These are phyloP conservation scores for Cystobasidium sp. DNA, from an alignment of 1,284 basidiomycete species.

Conservation along the genomic window DNA sequence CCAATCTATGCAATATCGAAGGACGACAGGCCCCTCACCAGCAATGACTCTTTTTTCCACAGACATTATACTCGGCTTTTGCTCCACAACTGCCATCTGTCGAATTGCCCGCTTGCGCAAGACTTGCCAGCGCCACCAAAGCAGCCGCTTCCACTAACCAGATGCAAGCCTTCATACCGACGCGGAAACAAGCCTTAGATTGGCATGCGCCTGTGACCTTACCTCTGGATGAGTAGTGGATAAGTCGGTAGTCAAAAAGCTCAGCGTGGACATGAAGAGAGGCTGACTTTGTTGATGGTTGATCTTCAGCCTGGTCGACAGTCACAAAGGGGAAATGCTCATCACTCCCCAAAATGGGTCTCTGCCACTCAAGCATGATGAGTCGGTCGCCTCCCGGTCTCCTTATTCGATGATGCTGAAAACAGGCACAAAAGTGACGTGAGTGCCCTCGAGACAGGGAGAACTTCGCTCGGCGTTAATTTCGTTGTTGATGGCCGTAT, in stretches of 20 bases:
- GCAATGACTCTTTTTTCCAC: slow-evolving; percentile 14
- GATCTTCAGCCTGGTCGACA: background rate
- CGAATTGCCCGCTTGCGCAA: slow-evolving; percentile 5
- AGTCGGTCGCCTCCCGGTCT: too few species aligned
- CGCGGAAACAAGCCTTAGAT: background rate
- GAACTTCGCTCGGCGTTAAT: too few species aligned
- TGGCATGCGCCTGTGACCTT: too few species aligned
- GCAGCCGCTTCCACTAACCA: background rate
- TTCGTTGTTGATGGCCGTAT: too few species aligned
- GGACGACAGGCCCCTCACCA: background rate
- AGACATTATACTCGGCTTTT: background rate
- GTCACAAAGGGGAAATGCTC: background rate
- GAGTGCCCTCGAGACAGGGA: too few species aligned
- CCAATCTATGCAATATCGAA: background rate
- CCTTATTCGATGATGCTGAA: too few species aligned
- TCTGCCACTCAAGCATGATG: slow-evolving; percentile 1
- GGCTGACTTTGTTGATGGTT: too few species aligned
- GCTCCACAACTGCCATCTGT: slow-evolving; percentile 32
- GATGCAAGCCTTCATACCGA: background rate
- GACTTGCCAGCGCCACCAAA: background rate
- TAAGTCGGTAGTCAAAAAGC: too few species aligned
- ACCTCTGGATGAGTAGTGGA: too few species aligned
- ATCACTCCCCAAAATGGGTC: background rate
- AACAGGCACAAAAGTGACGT: too few species aligned
- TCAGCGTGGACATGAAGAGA: too few species aligned